Evolutionary conservation across 2,329 filamentous ascomycete species (phyloP), one percentile per base, ranked within the genome.

Genomic region (Cytospora schulzeri): DNA sequence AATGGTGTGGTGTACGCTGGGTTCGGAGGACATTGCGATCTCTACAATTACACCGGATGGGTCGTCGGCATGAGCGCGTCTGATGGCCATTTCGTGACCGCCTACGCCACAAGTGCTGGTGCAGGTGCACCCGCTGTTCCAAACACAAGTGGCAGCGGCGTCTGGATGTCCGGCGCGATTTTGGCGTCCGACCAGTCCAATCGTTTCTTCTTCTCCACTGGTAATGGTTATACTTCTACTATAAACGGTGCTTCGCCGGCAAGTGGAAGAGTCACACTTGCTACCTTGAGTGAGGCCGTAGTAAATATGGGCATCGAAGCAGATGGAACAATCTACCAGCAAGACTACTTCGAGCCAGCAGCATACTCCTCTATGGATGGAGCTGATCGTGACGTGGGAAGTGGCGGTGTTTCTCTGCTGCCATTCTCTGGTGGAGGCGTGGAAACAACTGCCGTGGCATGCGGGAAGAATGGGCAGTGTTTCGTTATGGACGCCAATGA

Each of bases 331-430:
- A 8, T 48, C 22, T 48, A 22, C 19, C 45, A 22, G 19, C 1
- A 80, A 12, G 83, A 85, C 59, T 85, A 84, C 69, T 85, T 85
- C 64, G 81, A 85, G 76, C 83, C 83, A 0, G 82, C 78, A 67
- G 81, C 84, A 55, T 84, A 85, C 62, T 75, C 76, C 62, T 75
- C 78, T 0, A 73, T 84, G 57, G 81, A 84, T 58, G 81, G 79
- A 9, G 81, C 77, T 0, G 81, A 85, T 61, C 79, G 80, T 57
- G 83, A 85, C 69, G 70, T 85, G 8, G 83, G 82, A n/a, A 74
- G 75, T 19, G 71, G 72, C 2, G 76, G 75, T 7, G 76, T 80
- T 0, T 75, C 76, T 17, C 74, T 82, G 1, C 24, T 62, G 12
- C 51, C 60, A 2, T 62, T 62, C 28, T 48, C 33, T 24, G 60